phyloP scores from a whole-genome alignment of 1,139 yeast genomes.

The Pneumocystis canis region DNA sequence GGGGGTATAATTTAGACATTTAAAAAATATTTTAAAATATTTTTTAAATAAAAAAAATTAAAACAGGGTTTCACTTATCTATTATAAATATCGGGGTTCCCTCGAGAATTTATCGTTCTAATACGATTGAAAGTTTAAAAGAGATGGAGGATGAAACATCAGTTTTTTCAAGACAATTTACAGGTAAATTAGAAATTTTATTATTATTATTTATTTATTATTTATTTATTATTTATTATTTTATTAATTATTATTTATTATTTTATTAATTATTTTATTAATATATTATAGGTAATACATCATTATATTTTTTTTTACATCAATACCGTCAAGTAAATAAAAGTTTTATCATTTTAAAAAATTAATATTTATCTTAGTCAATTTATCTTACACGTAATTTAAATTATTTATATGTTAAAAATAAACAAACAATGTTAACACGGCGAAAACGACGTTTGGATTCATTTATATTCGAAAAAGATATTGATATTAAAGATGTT shows the following conservation, averaged over 20 bases:
- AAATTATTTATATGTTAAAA: background rate
- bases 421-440: background rate
- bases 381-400: background rate
- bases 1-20: background rate
- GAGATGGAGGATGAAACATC: background rate
- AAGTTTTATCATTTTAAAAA: background rate
- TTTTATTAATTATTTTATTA: too few relatives aligned
- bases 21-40: background rate
- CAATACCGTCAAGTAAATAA: background rate
- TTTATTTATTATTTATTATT: too few relatives aligned
- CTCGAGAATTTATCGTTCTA: too few relatives aligned
- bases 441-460: background rate
- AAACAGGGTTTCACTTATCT: too few relatives aligned
- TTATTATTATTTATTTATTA: too few relatives aligned
- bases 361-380: background rate
- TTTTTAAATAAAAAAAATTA: too few relatives aligned
- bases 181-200: background rate
- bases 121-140: too few relatives aligned
- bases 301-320: background rate
- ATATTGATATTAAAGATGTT: background rate
- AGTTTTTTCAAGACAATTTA: background rate
- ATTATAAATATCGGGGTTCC: too few relatives aligned
- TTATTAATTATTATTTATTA: too few relatives aligned
- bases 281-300: background rate
- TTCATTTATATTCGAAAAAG: background rate